These are phyloP conservation scores for Agrostemma githago DNA, from an alignment of 148 eudicot genomes.

Conservation along the genomic window DNA sequence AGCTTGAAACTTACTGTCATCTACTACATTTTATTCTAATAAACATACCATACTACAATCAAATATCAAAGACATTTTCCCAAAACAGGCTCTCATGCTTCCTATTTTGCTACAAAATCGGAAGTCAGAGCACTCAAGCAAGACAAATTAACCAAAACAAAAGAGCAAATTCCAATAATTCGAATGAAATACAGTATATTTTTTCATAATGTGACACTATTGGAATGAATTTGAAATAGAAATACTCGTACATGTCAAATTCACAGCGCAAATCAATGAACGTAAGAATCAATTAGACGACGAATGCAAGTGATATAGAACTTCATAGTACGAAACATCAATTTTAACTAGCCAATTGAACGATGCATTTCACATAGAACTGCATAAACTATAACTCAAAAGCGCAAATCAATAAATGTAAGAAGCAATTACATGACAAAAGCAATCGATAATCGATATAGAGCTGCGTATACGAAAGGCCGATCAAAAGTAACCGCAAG, in stretches of 20 bases:
- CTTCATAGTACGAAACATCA: not conserved
- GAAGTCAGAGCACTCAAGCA: not conserved
- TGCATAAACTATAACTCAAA: not conserved
- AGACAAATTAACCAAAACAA: not conserved
- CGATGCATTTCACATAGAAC: not conserved
- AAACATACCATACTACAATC: not conserved
- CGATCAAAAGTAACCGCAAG: constrained; percentile 6
- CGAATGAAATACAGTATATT: not conserved
- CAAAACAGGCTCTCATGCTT: not conserved
- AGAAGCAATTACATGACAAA: not conserved
- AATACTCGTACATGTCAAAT: too few relatives aligned
- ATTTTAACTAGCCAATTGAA: not conserved
- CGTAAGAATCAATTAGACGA: not conserved
- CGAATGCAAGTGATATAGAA: not conserved
- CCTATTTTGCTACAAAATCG: not conserved
- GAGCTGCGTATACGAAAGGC: not conserved
- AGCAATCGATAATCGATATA: not conserved
- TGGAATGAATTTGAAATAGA: not conserved
- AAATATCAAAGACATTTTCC: not conserved
- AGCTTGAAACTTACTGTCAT: not conserved
- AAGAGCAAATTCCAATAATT: not conserved
- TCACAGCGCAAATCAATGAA: not conserved
- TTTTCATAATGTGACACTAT: not conserved
- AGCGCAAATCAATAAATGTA: not conserved
- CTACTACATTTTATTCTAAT: not conserved